Conservation (phyloP, 2,329 filamentous ascomycete species). For the Neofusicoccum cordaticola region DNA sequence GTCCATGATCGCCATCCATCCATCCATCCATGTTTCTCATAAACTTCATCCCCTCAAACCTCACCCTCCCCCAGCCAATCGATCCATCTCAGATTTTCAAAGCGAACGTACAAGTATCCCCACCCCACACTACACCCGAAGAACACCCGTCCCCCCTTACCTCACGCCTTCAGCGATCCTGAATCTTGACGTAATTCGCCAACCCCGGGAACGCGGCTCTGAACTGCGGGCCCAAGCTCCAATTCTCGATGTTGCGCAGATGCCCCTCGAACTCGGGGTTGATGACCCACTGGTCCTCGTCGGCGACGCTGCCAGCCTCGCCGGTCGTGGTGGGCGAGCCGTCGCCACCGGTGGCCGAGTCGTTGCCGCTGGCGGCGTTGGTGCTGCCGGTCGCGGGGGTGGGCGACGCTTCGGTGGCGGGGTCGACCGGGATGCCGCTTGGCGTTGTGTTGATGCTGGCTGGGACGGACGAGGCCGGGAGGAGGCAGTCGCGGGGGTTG, state of each 20-base stretch:
- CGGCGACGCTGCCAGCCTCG: neutral
- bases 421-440: slow-evolving; percentile 11
- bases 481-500: slow-evolving; percentile 66
- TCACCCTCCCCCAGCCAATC: too few relatives aligned
- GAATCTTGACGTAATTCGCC: slow-evolving; percentile 32
- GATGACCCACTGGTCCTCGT: slow-evolving; percentile 65
- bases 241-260: slow-evolving; percentile 71
- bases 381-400: neutral
- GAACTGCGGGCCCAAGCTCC: slow-evolving; percentile 73
- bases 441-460: slow-evolving; percentile 12
- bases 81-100: too few relatives aligned
- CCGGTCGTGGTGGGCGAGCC: slow-evolving; percentile 18
- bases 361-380: neutral
- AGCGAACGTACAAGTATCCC: too few relatives aligned
- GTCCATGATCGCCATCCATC: too few relatives aligned
- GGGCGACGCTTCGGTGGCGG: slow-evolving; percentile 7
- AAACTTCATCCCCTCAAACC: too few relatives aligned
- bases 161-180: slow-evolving; percentile 19
- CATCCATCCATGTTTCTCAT: too few relatives aligned
- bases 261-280: slow-evolving; percentile 87
- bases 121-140: too few relatives aligned
- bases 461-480: slow-evolving; percentile 39
- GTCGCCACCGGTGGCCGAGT: neutral
- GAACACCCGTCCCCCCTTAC: too few relatives aligned
- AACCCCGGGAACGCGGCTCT: slow-evolving; percentile 62